phyloP scores from a whole-genome alignment of 805 yeast species.

The Wickerhamiella kurtzmanii region DNA sequence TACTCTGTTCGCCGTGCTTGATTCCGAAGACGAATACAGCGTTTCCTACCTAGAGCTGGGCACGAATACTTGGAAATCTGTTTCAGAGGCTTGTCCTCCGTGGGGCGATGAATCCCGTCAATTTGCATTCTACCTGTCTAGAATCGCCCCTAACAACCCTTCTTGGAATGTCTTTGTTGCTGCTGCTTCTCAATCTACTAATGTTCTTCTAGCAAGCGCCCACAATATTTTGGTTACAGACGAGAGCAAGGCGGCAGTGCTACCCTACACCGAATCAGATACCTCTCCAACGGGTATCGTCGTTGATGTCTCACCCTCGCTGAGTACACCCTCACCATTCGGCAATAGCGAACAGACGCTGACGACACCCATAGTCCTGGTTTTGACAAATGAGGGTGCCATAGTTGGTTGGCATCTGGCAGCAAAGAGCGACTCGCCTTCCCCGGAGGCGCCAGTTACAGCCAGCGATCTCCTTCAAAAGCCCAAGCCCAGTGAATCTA shows the following conservation, averaged over 20 bases:
- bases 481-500: too few relatives aligned
- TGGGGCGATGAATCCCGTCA: slow-evolving; percentile 9
- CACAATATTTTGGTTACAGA: slow-evolving; percentile 2
- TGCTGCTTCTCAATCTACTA: slow-evolving; percentile 15
- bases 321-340: slow-evolving; percentile 5
- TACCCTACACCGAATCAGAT: slow-evolving; percentile 12
- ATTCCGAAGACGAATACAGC: slow-evolving; percentile 3
- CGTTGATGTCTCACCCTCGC: slow-evolving; percentile 5
- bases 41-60: not conserved
- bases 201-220: slow-evolving; percentile 4
- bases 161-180: slow-evolving; percentile 2
- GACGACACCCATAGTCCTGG: slow-evolving; percentile 13
- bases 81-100: slow-evolving; percentile 13
- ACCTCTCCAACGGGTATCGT: slow-evolving; percentile 15
- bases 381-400: slow-evolving; percentile 16
- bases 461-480: too few relatives aligned
- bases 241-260: slow-evolving; percentile 13
- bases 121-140: slow-evolving; percentile 10
- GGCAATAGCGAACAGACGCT: slow-evolving; percentile 9
- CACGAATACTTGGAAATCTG: not conserved
- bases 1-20: slow-evolving; percentile 1
- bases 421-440: slow-evolving; percentile 4
- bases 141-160: not conserved
- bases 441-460: not conserved
- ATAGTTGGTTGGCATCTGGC: slow-evolving; percentile 16